Base-by-base conservation (phyloP, 768 basidiomycete genomes). In the Lactarius pseudohatsudake region DNA sequence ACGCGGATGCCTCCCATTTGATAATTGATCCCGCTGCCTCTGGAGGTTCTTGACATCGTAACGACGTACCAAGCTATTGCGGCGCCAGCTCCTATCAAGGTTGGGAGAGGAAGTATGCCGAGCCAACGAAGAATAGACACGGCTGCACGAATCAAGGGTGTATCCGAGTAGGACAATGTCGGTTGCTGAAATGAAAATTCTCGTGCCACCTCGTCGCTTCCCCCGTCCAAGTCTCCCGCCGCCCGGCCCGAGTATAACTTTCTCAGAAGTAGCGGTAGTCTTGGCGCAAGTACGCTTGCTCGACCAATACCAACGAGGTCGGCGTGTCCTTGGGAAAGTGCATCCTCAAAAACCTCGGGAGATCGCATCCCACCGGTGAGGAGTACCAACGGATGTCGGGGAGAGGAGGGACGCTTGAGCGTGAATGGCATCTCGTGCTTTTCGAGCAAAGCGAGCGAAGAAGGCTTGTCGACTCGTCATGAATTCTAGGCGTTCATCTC, bases 341-440 rank as follows among this genome's bases (percentile, higher is more conserved):
- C 89, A 18, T 77, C 74, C 13, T 80, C 75, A 45, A 94, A 78
- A 36, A 85, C 81, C 0, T 81, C 76, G 18, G 85, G 83, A 0
- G 87, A 85, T 28, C 82, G 79, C 47, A 96, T 82, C 28, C 92
- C 92, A 34, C 94, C 94, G 0, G 94, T 95, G 32, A 96, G 83
- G 34, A 95, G 78, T 69, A 95, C 80, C 8, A 90, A 78, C 1
- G 93, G 91, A 2, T 75, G 72, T 1, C 75, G 72, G 9, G 72
- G 61, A 7, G 65, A 41, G 10, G 72, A 68, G 13, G 13, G 73
- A 70, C 1, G 77, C 62, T 0, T 59, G 3, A 3, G 75, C 69
- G n/a, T 77, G 74, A 3, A 92, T 72, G 30, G 79, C 76, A 54
- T 76, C 72, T 67, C 86, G 77, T 0, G 85, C 88, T 65, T 77